Evolutionary conservation across 495 filamentous ascomycete species (phyloP).

Genomic region (Penicillium odoratum): DNA sequence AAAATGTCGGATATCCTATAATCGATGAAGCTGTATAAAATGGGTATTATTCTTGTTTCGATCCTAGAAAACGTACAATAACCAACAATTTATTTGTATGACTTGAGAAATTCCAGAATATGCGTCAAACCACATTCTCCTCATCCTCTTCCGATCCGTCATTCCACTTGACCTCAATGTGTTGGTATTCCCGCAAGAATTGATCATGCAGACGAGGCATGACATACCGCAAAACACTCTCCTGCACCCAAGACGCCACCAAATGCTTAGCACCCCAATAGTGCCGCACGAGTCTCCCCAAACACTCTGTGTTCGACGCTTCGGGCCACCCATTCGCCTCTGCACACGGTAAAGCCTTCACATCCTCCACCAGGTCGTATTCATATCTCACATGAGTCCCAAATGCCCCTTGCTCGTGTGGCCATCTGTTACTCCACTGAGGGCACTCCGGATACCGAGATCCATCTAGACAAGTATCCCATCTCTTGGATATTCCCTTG

Average conservation of each 20-base stretch:
- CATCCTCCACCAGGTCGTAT: slow-evolving; percentile 29
- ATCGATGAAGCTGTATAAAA: slow-evolving; percentile 33
- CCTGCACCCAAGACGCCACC: slow-evolving; percentile 10
- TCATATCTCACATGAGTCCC: slow-evolving; percentile 40
- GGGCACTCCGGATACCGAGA: slow-evolving; percentile 30
- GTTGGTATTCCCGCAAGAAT: slow-evolving; percentile 13
- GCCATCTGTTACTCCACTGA: slow-evolving; percentile 31
- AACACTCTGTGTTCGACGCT: slow-evolving; percentile 13
- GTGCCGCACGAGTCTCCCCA: slow-evolving; percentile 21
- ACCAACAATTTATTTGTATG: not conserved
- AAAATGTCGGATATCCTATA: slow-evolving; percentile 24
- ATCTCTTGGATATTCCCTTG: slow-evolving; percentile 36
- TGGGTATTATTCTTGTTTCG: slow-evolving; percentile 3
- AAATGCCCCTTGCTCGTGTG: slow-evolving; percentile 44
- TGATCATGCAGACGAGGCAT: slow-evolving; percentile 14
- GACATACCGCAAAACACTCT: slow-evolving; percentile 16
- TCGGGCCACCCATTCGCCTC: slow-evolving; percentile 36
- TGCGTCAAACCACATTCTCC: not conserved
- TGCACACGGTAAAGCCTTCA: slow-evolving; percentile 36
- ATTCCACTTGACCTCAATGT: not conserved
- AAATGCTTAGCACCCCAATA: slow-evolving; percentile 20
- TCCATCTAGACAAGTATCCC: slow-evolving; percentile 37
- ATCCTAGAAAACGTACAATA: not conserved
- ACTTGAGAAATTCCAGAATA: not conserved
- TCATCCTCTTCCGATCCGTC: not conserved